These are phyloP conservation scores for Neoboletus magnificus DNA, from an alignment of 768 basidiomycete genomes.

Conservation along the genomic window DNA sequence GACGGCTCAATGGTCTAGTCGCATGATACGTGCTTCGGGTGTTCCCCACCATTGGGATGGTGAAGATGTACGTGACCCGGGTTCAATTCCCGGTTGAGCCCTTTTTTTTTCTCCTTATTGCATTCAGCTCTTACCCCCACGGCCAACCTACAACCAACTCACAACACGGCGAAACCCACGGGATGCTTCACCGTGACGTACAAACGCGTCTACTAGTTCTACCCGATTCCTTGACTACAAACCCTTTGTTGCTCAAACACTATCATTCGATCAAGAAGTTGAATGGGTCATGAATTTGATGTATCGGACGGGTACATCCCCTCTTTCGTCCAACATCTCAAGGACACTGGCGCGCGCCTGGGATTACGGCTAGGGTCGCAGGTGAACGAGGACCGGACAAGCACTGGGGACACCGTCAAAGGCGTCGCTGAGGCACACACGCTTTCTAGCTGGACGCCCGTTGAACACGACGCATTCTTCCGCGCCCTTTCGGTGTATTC, in stretches of 20 bases:
- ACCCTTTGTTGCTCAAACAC: neutral
- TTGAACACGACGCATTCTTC: conserved; percentile 73
- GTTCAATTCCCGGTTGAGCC: conserved; percentile 35
- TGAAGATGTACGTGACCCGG: conserved; percentile 36
- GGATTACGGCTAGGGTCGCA: conserved; percentile 1
- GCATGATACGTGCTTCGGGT: conserved; percentile 38
- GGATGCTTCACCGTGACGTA: conserved; percentile 12
- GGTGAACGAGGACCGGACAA: neutral
- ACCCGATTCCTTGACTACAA: neutral
- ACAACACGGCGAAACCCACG: conserved; percentile 3
- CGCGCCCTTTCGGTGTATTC: conserved; percentile 65
- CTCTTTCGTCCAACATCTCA: conserved; percentile 24
- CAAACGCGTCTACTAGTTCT: neutral
- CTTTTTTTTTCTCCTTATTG: conserved; percentile 11
- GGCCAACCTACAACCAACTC: no score
- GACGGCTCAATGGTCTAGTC: conserved; percentile 36
- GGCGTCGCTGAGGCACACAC: neutral
- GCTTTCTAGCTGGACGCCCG: conserved; percentile 49
- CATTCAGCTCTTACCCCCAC: neutral
- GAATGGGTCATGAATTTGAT: conserved; percentile 16
- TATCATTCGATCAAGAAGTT: neutral
- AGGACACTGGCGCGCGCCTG: conserved; percentile 24
- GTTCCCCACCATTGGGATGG: conserved; percentile 23
- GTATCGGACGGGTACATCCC: conserved; percentile 24
- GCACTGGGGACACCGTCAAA: neutral